Evolutionary conservation across 192 early-diverging fungal genomes (phyloP).

Genomic region (Coemansia sp.): DNA sequence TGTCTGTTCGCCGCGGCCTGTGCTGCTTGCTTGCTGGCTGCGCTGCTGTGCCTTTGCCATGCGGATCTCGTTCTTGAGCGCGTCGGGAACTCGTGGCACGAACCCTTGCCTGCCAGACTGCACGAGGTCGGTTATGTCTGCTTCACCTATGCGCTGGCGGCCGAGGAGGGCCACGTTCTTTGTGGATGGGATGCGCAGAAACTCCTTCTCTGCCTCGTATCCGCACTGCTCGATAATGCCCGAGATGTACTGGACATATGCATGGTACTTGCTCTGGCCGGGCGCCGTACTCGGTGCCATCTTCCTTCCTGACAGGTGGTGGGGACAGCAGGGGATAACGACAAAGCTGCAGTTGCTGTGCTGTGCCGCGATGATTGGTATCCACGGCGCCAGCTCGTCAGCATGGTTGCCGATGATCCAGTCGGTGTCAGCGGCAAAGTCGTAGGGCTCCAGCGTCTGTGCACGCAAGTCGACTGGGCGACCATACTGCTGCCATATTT

Average conservation of each 20-base stretch:
- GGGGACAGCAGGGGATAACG: constrained; percentile 82
- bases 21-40: neutral
- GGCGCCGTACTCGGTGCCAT: constrained; percentile 38
- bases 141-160: too few relatives aligned
- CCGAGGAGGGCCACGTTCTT: constrained; percentile 73
- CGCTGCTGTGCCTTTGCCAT: constrained; percentile 22
- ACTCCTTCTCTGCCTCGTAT: constrained; percentile 57
- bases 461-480: constrained; percentile 42
- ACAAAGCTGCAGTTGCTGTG: constrained; percentile 46
- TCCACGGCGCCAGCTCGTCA: constrained; percentile 82
- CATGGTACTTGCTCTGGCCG: constrained; percentile 60
- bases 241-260: constrained; percentile 60
- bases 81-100: constrained; percentile 33
- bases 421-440: constrained; percentile 23
- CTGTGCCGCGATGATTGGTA: constrained; percentile 66
- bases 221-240: constrained; percentile 53
- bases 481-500: constrained; percentile 65
- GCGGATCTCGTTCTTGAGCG: constrained; percentile 32
- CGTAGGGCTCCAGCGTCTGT: constrained; percentile 51
- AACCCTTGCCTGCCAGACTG: constrained; percentile 9
- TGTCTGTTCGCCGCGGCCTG: neutral
- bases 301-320: constrained; percentile 61
- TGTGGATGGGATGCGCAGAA: constrained; percentile 72
- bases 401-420: constrained; percentile 90
- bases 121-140: constrained; percentile 2